Percentiles rank a stretch among this genome's conserved stretches.
These are phyloP conservation scores for Penicillium tannophilum DNA, from an alignment of 495 filamentous ascomycete genomes.

Conservation along the genomic window DNA sequence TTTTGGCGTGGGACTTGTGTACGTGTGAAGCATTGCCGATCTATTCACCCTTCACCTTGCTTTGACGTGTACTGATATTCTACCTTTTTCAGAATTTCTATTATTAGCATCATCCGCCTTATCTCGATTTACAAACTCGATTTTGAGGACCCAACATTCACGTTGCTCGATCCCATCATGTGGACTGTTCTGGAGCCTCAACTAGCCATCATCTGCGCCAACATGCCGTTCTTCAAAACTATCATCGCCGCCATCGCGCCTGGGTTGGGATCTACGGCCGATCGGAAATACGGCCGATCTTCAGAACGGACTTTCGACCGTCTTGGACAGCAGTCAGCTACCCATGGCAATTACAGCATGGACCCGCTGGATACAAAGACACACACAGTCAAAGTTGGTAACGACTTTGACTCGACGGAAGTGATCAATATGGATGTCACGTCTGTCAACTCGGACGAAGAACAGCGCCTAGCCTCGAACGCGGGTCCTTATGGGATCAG, in stretches of 20 bases:
- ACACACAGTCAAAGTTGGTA: not conserved
- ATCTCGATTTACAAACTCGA: constrained; percentile 1
- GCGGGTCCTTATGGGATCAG: constrained; percentile 10
- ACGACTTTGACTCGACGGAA: not conserved
- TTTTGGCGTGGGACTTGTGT: constrained; percentile 54
- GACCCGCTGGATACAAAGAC: not conserved
- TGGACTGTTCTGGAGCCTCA: constrained; percentile 19
- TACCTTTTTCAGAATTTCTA: not conserved
- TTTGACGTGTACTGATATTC: not conserved
- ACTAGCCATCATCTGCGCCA: constrained; percentile 16
- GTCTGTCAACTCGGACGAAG: not conserved
- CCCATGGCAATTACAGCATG: constrained; percentile 3
- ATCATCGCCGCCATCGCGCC: constrained; percentile 12
- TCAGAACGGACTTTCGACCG: not conserved
- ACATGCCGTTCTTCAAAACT: constrained; percentile 12
- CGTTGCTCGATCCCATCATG: constrained; percentile 9
- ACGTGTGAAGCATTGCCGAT: constrained; percentile 13
- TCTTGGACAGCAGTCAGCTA: not conserved
- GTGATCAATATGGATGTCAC: not conserved
- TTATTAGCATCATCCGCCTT: not conserved
- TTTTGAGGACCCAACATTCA: constrained; percentile 16
- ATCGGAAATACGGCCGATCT: constrained; percentile 6
- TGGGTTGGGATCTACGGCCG: constrained; percentile 5
- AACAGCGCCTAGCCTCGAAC: constrained; percentile 2
- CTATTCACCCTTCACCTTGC: too few relatives aligned